Conservation (phyloP, 192 early-diverging fungal species). For the Rhizophagus clarus region DNA sequence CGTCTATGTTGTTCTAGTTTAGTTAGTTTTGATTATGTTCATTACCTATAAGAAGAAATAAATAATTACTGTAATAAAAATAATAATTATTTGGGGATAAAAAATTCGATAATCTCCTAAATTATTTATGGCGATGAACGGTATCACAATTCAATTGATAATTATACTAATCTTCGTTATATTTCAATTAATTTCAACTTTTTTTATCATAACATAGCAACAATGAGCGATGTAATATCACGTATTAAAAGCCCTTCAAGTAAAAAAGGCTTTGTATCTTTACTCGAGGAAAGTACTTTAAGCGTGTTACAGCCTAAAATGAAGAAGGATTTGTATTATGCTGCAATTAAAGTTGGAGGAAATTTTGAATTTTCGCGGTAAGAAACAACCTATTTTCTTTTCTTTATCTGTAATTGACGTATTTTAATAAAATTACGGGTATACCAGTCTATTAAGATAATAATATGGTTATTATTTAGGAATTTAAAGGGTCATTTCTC, state of each 20-base stretch:
- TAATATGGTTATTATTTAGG: not conserved
- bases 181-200: no score
- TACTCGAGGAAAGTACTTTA: not conserved
- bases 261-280: not conserved
- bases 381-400: not conserved
- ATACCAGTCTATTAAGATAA: no score
- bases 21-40: no score
- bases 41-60: no score
- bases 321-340: not conserved
- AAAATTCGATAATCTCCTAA: no score
- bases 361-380: not conserved
- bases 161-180: no score
- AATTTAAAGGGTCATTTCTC: constrained; percentile 4
- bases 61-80: no score
- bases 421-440: not conserved
- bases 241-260: not conserved
- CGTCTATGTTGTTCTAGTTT: no score
- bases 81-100: no score
- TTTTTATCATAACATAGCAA: not conserved
- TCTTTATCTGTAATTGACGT: not conserved
- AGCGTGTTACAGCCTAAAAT: not conserved
- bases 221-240: not conserved
- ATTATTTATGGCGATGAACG: no score
- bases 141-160: no score
- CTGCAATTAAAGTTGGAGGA: not conserved